Conservation (phyloP, 2,329 filamentous ascomycete genomes). For the Amylocarpus encephaloides region DNA sequence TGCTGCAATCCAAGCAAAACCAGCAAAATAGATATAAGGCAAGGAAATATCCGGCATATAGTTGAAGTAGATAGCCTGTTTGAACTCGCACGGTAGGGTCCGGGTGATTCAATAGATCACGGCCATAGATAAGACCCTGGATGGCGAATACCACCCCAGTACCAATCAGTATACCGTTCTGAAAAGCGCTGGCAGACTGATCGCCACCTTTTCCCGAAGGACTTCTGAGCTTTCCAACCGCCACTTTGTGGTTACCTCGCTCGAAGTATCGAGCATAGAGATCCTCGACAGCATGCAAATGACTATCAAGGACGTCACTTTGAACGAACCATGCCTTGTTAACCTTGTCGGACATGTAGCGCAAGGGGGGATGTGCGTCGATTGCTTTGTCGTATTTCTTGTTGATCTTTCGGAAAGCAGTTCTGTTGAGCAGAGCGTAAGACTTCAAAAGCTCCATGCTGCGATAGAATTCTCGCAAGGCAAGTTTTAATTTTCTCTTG, state of each 20-base stretch:
- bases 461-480: slow-evolving; percentile 88
- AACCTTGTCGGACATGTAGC: slow-evolving; percentile 88
- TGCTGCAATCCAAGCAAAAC: slow-evolving; percentile 78
- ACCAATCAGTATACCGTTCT: slow-evolving; percentile 61
- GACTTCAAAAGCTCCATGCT: slow-evolving; percentile 87
- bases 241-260: slow-evolving; percentile 85
- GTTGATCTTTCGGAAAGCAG: slow-evolving; percentile 93
- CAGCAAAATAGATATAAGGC: slow-evolving; percentile 71
- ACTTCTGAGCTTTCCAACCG: slow-evolving; percentile 76
- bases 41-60: slow-evolving; percentile 90
- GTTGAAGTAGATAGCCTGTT: slow-evolving; percentile 70
- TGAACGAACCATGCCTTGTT: slow-evolving; percentile 87
- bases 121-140: slow-evolving; percentile 58
- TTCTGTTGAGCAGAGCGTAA: slow-evolving; percentile 83
- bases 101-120: slow-evolving; percentile 43
- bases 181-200: slow-evolving; percentile 52
- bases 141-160: slow-evolving; percentile 59
- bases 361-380: slow-evolving; percentile 66
- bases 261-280: slow-evolving; percentile 94
- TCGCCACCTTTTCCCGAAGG: slow-evolving; percentile 54
- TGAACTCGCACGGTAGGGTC: slow-evolving; percentile 44
- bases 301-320: slow-evolving; percentile 74
- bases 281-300: slow-evolving; percentile 79
- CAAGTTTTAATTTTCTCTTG: slow-evolving; percentile 85
- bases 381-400: slow-evolving; percentile 97